Evolutionary conservation across 805 yeast genomes (phyloP).

Genomic region (Candida hungchunana): DNA sequence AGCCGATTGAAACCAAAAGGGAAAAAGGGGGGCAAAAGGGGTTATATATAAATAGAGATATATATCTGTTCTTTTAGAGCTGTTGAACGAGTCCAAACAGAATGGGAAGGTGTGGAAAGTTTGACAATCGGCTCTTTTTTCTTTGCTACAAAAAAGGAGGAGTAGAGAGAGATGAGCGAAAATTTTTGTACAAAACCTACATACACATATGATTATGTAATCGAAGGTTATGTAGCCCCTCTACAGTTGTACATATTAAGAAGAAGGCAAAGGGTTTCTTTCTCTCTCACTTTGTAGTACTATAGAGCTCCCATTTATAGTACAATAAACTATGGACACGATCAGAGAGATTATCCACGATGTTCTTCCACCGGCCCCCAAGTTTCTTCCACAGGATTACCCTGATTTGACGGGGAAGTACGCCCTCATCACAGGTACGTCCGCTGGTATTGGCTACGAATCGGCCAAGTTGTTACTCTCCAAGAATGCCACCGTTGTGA

Average conservation of each 20-base stretch:
- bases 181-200: too few relatives aligned
- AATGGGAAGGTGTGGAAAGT: not conserved
- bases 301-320: too few relatives aligned
- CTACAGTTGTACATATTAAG: too few relatives aligned
- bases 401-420: slow-evolving; percentile 25
- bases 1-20: not conserved
- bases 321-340: slow-evolving; percentile 2
- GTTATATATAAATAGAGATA: not conserved
- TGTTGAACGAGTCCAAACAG: not conserved
- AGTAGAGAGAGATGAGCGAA: not conserved
- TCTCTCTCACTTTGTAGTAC: not conserved
- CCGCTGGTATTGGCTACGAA: slow-evolving; percentile 33
- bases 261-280: not conserved
- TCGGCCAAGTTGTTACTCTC: slow-evolving; percentile 28
- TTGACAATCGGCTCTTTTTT: too few relatives aligned
- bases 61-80: not conserved
- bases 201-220: too few relatives aligned
- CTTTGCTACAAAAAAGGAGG: not conserved
- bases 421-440: slow-evolving; percentile 30
- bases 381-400: slow-evolving; percentile 27
- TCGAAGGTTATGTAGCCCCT: too few relatives aligned
- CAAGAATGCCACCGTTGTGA: slow-evolving; percentile 34
- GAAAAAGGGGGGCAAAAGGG: not conserved
- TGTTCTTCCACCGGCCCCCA: slow-evolving; percentile 21
- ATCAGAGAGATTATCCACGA: slow-evolving; percentile 11